Percentiles rank a stretch among this genome's conserved stretches.
Conservation (phyloP, 768 basidiomycete genomes). For the Xerocomus brunneocitrinus region DNA sequence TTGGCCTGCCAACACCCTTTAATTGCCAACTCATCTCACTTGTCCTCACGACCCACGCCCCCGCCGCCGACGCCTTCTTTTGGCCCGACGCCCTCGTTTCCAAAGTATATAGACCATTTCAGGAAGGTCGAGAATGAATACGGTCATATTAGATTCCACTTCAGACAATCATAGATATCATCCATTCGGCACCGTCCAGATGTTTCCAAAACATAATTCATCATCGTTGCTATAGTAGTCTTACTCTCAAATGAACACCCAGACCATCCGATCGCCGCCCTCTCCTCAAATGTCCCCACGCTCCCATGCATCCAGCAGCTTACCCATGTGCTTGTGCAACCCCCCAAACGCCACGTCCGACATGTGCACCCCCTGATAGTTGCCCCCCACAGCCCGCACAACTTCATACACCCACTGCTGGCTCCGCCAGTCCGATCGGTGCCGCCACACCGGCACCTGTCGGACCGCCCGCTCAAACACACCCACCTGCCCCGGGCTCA, state of each 20-base stretch:
- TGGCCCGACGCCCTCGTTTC: constrained; percentile 8
- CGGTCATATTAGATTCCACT: not conserved
- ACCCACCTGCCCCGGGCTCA: constrained; percentile 8
- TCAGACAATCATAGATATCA: not conserved
- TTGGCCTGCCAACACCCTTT: constrained; percentile 2
- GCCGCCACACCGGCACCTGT: constrained; percentile 18
- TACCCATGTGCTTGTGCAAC: constrained; percentile 23
- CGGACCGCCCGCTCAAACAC: constrained; percentile 14
- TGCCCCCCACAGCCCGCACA: constrained; percentile 2
- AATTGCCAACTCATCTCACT: constrained; percentile 14
- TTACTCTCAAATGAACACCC: not conserved
- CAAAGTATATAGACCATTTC: not conserved
- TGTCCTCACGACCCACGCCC: not conserved
- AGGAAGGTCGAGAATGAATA: not conserved
- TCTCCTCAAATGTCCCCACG: constrained; percentile 20
- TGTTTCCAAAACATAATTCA: constrained; percentile 10
- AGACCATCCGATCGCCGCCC: not conserved
- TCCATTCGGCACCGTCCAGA: not conserved
- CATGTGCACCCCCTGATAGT: constrained; percentile 9
- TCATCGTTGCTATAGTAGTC: constrained; percentile 20
- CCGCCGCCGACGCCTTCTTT: constrained; percentile 2
- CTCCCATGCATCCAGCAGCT: constrained; percentile 30
- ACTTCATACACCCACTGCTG: constrained; percentile 29
- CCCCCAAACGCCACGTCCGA: constrained; percentile 9
- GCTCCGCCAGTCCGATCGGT: constrained; percentile 18